Evolutionary conservation across 257 asterid species (phyloP).

Genomic region (Lantana camara): DNA sequence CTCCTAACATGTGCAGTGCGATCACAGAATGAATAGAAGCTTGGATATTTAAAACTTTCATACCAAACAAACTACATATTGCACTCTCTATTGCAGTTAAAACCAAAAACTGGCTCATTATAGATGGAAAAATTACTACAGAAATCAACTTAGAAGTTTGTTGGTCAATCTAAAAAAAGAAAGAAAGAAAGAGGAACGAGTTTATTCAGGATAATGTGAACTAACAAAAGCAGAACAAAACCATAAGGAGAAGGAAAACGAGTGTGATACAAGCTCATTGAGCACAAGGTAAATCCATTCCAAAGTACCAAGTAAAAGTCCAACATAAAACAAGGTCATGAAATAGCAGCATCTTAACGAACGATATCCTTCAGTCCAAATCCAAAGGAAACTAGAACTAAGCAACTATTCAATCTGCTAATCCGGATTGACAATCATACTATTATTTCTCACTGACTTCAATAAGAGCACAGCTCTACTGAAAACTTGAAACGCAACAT

Average conservation of each 20-base stretch:
- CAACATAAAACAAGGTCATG: constrained; percentile 2
- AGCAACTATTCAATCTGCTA: not conserved
- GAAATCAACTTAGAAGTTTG: constrained; percentile 7
- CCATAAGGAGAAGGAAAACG: not conserved
- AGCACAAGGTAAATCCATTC: not conserved
- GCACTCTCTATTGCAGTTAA: not conserved
- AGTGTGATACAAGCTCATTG: not conserved
- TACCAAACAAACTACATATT: not conserved
- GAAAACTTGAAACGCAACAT: constrained; percentile 14
- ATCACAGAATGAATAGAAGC: constrained; percentile 3
- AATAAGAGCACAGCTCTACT: not conserved
- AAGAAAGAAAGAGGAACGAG: not conserved
- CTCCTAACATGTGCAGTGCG: not conserved
- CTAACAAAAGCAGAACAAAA: constrained; percentile 1
- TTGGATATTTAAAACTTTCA: not conserved
- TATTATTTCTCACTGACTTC: not conserved
- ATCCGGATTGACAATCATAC: not conserved
- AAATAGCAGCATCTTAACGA: not conserved
- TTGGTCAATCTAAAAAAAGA: not conserved
- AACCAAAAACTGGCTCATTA: not conserved
- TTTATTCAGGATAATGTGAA: constrained; percentile 15
- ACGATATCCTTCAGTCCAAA: not conserved
- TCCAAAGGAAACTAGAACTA: not conserved
- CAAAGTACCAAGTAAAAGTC: not conserved
- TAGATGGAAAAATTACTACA: not conserved